Base-by-base conservation (phyloP, 805 yeast genomes). In the Ogataea methylovora region DNA sequence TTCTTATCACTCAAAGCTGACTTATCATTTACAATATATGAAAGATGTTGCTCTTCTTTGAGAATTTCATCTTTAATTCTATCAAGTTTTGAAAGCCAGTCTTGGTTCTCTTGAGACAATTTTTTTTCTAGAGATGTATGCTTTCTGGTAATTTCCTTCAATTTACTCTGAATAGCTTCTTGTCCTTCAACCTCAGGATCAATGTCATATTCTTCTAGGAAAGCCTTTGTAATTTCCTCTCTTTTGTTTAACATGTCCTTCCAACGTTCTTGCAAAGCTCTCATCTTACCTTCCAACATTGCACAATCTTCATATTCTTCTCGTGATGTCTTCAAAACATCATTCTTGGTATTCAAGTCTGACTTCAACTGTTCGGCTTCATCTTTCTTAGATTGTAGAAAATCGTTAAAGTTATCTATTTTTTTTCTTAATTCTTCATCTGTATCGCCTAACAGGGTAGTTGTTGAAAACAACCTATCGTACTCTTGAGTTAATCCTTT, bases 271-370 rank as follows among this genome's bases (percentile, higher is more conserved):
- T 46, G 37, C 9, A 46, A 39, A 2, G 58, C 71, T 33, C 63
- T 61, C 29, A 79, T 54, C 32, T 73, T 67, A 5, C 90, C 94
- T 41, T 74, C 76, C 32, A 60, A 46, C 22, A 74, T 58, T 1
- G 71, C 67, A 8, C 65, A 50, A 2, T 47, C 39, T 38, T 63
- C 65, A 24, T 61, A 60, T 1, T 54, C 43, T 1, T 40, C 37
- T 41, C 76, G 61, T 2, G 49, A 24, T 0, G n/a, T 8, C 2
- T 19, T 21, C 16, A 60, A 27, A 4, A 37, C 18, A 2, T 25
- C 24, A 12, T 23, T 25, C 14, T 36, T 11, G 2, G 24, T 27
- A 4, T 49, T 46, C 4, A 65, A 43, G 2, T 42, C 37, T 23
- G 36, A 1, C 21, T 32, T 46, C 39, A 32, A 18, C 2, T 32